phyloP scores from a whole-genome alignment of 23 red algal genomes.

The Porphyridium purpureum region DNA sequence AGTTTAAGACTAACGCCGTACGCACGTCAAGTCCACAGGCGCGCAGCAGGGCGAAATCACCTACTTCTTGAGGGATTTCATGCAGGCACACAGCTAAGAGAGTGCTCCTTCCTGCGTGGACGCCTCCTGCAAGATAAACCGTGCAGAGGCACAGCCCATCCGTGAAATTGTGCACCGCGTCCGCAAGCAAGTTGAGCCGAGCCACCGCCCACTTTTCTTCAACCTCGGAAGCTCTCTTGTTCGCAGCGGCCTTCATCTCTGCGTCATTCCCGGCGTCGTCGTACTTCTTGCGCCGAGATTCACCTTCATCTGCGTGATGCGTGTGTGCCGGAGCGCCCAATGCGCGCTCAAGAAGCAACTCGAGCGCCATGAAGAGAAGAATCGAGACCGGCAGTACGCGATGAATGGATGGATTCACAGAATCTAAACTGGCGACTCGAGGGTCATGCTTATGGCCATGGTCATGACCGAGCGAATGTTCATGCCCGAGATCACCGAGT shows the following conservation, averaged over 20 bases:
- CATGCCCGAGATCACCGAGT: conserved; percentile 8
- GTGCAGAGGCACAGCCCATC: conserved; percentile 54
- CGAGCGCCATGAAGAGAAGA: not conserved
- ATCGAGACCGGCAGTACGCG: not conserved
- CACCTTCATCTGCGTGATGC: no score
- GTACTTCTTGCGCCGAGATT: no score
- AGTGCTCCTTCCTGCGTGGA: conserved; percentile 11
- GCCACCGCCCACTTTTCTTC: not conserved
- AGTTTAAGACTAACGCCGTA: conserved; percentile 35
- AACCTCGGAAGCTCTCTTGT: no score
- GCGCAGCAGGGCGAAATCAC: conserved; percentile 51
- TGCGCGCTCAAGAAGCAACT: not conserved
- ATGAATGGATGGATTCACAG: no score
- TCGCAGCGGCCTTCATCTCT: no score
- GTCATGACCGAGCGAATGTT: not conserved
- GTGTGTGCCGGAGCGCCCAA: no score
- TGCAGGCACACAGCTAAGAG: conserved; percentile 55
- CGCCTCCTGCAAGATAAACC: conserved; percentile 30
- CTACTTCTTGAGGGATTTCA: conserved; percentile 81
- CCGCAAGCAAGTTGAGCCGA: conserved; percentile 57
- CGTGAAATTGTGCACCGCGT: conserved; percentile 75
- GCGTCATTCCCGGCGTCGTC: no score
- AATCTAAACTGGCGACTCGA: no score
- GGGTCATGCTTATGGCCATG: conserved; percentile 1
- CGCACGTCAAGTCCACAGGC: conserved; percentile 24